Conservation (phyloP, 2,329 filamentous ascomycete species). For the Trichoderma atroviride region DNA sequence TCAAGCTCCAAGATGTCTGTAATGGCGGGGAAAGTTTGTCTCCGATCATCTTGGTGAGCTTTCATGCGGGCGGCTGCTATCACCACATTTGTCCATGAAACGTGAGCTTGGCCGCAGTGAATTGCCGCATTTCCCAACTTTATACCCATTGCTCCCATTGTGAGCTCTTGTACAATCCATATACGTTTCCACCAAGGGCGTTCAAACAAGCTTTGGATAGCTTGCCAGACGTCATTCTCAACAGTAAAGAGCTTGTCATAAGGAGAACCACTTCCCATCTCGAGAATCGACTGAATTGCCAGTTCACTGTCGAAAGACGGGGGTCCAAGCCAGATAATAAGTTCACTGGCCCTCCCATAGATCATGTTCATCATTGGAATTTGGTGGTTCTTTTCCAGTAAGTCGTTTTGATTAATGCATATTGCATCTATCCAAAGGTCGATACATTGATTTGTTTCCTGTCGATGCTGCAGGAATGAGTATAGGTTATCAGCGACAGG, state of each 20-base stretch:
- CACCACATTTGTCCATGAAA: background rate
- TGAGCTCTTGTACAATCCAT: conserved; percentile 8
- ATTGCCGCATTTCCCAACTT: background rate
- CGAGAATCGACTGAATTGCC: background rate
- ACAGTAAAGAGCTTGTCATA: conserved; percentile 7
- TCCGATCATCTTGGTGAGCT: conserved; percentile 2
- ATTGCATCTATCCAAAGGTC: conserved; percentile 17
- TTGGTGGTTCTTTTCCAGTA: conserved; percentile 7
- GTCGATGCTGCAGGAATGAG: conserved; percentile 2
- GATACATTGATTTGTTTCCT: background rate
- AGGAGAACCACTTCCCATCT: background rate
- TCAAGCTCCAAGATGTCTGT: conserved; percentile 10
- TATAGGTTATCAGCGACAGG: conserved; percentile 5
- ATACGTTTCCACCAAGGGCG: conserved; percentile 16
- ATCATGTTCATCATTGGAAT: conserved; percentile 17
- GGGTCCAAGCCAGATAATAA: conserved; percentile 12
- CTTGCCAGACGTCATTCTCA: conserved; percentile 1
- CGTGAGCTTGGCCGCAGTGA: background rate
- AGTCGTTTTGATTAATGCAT: conserved; percentile 1
- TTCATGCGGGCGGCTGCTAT: conserved; percentile 7
- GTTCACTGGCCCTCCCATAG: background rate
- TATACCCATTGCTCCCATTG: background rate
- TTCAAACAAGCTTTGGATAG: background rate
- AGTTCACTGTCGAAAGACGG: conserved; percentile 4
- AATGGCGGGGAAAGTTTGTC: background rate